These are phyloP conservation scores for Myxozyma mucilagina DNA, from an alignment of 805 yeast species.

Conservation along the genomic window DNA sequence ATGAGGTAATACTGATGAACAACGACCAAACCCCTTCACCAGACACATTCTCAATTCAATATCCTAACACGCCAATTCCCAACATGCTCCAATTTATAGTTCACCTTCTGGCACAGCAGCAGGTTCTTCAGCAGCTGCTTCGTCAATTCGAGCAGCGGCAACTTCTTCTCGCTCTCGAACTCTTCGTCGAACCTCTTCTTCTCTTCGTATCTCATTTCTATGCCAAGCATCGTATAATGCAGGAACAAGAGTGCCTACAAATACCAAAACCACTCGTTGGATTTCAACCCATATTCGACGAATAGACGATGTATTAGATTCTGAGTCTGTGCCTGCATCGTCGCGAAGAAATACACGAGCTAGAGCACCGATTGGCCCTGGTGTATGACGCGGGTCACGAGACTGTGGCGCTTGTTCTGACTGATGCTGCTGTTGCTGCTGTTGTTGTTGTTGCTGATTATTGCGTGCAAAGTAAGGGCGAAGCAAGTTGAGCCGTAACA, in stretches of 20 bases:
- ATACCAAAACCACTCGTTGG: slow-evolving; percentile 25
- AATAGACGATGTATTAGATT: neutral
- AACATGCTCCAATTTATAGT: neutral
- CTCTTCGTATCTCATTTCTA: slow-evolving; percentile 18
- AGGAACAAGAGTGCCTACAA: slow-evolving; percentile 31
- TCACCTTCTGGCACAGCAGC: neutral
- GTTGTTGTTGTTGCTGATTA: slow-evolving; percentile 7
- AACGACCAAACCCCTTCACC: too few species aligned
- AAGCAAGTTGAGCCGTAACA: slow-evolving; percentile 8
- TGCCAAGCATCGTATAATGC: slow-evolving; percentile 33
- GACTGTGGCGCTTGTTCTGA: neutral
- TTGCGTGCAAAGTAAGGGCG: neutral
- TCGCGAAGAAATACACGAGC: slow-evolving; percentile 1
- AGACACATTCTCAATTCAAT: too few species aligned
- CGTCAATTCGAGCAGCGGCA: slow-evolving; percentile 9
- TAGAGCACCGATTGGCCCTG: neutral
- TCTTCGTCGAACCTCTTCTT: slow-evolving; percentile 7
- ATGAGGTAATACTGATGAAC: too few species aligned
- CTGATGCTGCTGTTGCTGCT: neutral
- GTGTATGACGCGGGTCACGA: neutral
- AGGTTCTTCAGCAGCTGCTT: slow-evolving; percentile 3
- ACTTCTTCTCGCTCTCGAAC: slow-evolving; percentile 7
- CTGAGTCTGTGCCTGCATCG: neutral
- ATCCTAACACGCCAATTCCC: neutral
- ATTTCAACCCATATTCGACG: slow-evolving; percentile 10